These are phyloP conservation scores for Pelagophyceae sp. DNA, from an alignment of 352 stramenopile species.

Conservation along the genomic window DNA sequence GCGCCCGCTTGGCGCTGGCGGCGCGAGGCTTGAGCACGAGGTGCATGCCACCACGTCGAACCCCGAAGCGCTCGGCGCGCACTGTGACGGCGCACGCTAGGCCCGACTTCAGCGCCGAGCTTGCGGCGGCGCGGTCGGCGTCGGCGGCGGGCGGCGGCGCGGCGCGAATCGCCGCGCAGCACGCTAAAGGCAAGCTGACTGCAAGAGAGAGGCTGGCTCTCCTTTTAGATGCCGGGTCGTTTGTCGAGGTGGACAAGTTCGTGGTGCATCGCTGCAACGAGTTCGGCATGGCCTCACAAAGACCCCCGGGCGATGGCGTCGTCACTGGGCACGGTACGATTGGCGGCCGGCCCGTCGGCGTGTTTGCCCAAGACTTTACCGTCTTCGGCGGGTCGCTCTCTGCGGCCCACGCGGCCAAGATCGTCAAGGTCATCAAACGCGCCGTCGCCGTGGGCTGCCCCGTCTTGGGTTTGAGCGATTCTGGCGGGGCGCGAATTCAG, in stretches of 20 bases:
- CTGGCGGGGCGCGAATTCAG: conserved; percentile 91
- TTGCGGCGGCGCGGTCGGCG: not conserved
- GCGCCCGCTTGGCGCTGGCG: too few relatives aligned
- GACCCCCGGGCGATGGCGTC: conserved; percentile 85
- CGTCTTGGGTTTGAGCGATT: conserved; percentile 96
- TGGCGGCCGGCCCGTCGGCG: conserved; percentile 86
- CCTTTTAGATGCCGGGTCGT: conserved; percentile 69
- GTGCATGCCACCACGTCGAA: too few relatives aligned
- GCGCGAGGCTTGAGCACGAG: too few relatives aligned
- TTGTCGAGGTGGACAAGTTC: conserved; percentile 87
- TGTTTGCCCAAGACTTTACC: conserved; percentile 95
- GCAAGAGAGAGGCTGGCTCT: conserved; percentile 86
- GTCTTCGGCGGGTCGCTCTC: conserved; percentile 90
- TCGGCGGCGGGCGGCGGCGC: conserved; percentile 63
- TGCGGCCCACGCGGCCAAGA: conserved; percentile 93
- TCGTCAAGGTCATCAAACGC: conserved; percentile 98
- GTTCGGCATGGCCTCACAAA: conserved; percentile 88
- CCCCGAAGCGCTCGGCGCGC: too few relatives aligned
- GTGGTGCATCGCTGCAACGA: conserved; percentile 91
- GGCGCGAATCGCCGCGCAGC: conserved; percentile 72
- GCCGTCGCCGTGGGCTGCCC: conserved; percentile 84
- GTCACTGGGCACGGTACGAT: conserved; percentile 79
- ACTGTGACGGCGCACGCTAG: too few relatives aligned
- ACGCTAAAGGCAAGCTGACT: conserved; percentile 89
- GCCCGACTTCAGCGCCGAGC: not conserved